Conservation (phyloP, 129 eudicot species). For the Flaveria ramosissima region DNA sequence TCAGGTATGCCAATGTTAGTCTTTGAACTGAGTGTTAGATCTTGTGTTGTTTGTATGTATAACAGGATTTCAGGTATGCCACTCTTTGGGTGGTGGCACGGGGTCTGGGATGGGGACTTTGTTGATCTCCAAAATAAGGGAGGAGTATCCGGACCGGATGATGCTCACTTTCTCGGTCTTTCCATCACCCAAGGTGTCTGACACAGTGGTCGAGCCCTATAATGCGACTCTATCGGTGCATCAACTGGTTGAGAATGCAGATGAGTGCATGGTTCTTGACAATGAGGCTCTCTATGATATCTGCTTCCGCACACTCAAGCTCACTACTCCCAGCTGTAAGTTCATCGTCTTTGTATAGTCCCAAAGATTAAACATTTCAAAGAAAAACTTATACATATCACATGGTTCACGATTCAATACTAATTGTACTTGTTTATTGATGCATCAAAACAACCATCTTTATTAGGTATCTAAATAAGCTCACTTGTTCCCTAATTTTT, state of each 20-base stretch:
- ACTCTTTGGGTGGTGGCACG: constrained; percentile 82
- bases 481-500: not conserved
- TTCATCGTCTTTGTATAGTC: not conserved
- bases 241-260: constrained; percentile 84
- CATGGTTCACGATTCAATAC: constrained; percentile 10
- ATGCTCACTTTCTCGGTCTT: constrained; percentile 85
- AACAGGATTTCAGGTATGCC: constrained; percentile 83
- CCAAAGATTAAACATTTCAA: not conserved
- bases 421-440: constrained; percentile 17
- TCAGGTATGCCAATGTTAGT: constrained; percentile 60
- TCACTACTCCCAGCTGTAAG: constrained; percentile 91
- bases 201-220: constrained; percentile 86
- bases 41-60: constrained; percentile 4
- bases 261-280: constrained; percentile 84
- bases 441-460: constrained; percentile 12
- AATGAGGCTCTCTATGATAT: constrained; percentile 79
- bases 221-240: constrained; percentile 83
- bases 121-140: constrained; percentile 72
- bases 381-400: not conserved
- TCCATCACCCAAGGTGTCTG: constrained; percentile 84
- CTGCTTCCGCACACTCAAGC: constrained; percentile 83
- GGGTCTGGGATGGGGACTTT: constrained; percentile 85
- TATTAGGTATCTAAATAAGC: constrained; percentile 23
- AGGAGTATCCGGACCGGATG: constrained; percentile 86
- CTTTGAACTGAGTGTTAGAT: constrained; percentile 18